Percentiles rank a stretch among this genome's conserved stretches.
Conservation (phyloP, 2,329 filamentous ascomycete genomes). For the Hymenoscyphus infarciens region DNA sequence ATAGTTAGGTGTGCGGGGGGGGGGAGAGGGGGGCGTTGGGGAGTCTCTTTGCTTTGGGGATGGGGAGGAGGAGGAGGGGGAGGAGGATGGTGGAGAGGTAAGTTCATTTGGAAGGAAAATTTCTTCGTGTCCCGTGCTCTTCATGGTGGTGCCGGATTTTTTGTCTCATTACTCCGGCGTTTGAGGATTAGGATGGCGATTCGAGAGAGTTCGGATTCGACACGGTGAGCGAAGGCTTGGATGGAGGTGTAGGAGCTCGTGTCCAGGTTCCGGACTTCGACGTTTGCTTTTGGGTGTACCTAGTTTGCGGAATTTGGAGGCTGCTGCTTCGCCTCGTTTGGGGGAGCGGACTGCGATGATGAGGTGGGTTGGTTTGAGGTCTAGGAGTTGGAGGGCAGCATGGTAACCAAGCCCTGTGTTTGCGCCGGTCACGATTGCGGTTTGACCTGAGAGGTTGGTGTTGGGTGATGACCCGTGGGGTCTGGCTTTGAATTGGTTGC, state of each 20-base stretch:
- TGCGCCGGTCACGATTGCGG: constrained; percentile 46
- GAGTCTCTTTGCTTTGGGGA: constrained; percentile 27
- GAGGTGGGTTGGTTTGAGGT: constrained; percentile 39
- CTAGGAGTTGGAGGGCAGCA: constrained; percentile 39
- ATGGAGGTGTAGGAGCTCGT: constrained; percentile 46
- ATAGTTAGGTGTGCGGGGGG: constrained; percentile 30
- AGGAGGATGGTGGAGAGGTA: constrained; percentile 29
- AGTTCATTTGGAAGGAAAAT: constrained; percentile 40
- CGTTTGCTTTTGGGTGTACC: constrained; percentile 35
- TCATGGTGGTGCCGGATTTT: constrained; percentile 15
- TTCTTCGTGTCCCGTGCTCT: constrained; percentile 39
- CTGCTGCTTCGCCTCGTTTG: constrained; percentile 43
- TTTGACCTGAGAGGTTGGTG: constrained; percentile 24
- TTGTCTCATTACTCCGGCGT: constrained; percentile 38
- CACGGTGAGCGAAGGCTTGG: constrained; percentile 39
- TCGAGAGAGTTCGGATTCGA: constrained; percentile 34
- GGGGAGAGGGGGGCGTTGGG: constrained; percentile 12
- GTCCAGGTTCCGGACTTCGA: constrained; percentile 49
- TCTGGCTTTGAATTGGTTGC: constrained; percentile 26
- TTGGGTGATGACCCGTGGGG: constrained; percentile 15
- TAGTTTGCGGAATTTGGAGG: constrained; percentile 31
- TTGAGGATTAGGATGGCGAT: constrained; percentile 47
- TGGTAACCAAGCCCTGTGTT: constrained; percentile 48
- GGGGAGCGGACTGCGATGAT: constrained; percentile 46
- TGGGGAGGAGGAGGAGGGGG: constrained; percentile 24